Base-by-base conservation (phyloP, 2,329 filamentous ascomycete species). In the Fusarium goolgardi region DNA sequence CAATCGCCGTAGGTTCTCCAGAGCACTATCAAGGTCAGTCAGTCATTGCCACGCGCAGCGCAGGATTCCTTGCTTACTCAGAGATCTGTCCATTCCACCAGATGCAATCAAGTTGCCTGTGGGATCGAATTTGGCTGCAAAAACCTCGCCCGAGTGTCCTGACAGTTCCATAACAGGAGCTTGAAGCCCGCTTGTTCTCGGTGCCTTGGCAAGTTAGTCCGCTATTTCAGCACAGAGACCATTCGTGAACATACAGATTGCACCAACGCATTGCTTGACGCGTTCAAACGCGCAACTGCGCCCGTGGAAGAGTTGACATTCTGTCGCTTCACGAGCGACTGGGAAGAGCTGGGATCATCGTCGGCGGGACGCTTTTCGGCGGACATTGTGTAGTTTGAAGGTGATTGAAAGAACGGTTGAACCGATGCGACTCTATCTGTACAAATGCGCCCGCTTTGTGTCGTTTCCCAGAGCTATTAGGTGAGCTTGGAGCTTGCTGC, bases 91-190 rank as follows among this genome's bases (percentile, higher is more conserved):
- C 92, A 97, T 97, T 15, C 93, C 96, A 11, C 93, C 95, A 2
- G 96, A 98, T 41, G 96, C 96, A 73, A 98, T 96, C 68, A 93
- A 85, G 67, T 94, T 91, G 43, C 94, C 95, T 3, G 91, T 91
- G 4, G 93, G 91, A 76, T 97, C 93, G 76, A 99, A 99, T 76
- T 92, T 91, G 49, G 93, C 91, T 25, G 93, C 86, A 76, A 98
- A 98, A 47, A 99, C 88, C 81, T 99, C 96, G 21, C 93, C 94
- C n/a, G 83, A 82, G 76, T 88, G 87, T 75, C 93, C 94, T 50
- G 90, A 91, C 56, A 99, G 84, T 80, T 98, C 93, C 94, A 98
- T 97, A 44, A 97, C 91, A 3, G 95, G 94, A 59, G 95, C 92
- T 78, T 96, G 90, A 31, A 99, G 85, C 53, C 87, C 89, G 77